These are phyloP conservation scores for Cytospora paraplurivora DNA, from an alignment of 2,329 filamentous ascomycete genomes.

Conservation along the genomic window DNA sequence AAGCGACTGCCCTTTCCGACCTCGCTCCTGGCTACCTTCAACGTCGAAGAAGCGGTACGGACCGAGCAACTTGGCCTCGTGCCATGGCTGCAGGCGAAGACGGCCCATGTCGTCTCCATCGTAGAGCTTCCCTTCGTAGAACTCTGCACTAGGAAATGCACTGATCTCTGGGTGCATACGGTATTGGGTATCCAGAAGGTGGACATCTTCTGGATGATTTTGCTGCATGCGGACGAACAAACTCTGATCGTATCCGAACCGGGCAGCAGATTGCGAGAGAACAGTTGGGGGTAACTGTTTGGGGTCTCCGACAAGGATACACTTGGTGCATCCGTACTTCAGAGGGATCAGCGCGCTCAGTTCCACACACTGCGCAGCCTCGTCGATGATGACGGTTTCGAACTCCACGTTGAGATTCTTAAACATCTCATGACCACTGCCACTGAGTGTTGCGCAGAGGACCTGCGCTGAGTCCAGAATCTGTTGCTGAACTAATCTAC, in stretches of 20 bases:
- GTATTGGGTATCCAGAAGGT: constrained; percentile 96
- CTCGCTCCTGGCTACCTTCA: constrained; percentile 79
- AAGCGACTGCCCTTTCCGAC: constrained; percentile 83
- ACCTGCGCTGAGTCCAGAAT: constrained; percentile 90
- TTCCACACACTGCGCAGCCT: constrained; percentile 97
- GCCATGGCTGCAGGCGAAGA: constrained; percentile 81
- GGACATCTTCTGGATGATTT: constrained; percentile 84
- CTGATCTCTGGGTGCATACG: constrained; percentile 99
- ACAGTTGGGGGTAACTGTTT: constrained; percentile 97
- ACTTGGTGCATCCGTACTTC: constrained; percentile 96
- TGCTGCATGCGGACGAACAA: constrained; percentile 98
- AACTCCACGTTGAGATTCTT: constrained; percentile 93
- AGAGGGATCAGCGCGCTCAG: constrained; percentile 93
- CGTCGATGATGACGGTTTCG: constrained; percentile 97
- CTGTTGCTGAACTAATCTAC: constrained; percentile 83
- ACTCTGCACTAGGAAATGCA: constrained; percentile 82
- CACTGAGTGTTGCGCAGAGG: constrained; percentile 91
- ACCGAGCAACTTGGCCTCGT: constrained; percentile 75
- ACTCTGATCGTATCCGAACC: constrained; percentile 95
- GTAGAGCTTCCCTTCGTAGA: constrained; percentile 85
- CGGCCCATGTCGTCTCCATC: constrained; percentile 83
- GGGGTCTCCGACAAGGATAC: constrained; percentile 94
- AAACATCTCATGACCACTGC: constrained; percentile 97
- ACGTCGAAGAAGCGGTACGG: constrained; percentile 99
- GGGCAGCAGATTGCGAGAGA: constrained; percentile 86